phyloP scores from a whole-genome alignment of 176 grass and related monocot genomes.

The Phragmites australis region DNA sequence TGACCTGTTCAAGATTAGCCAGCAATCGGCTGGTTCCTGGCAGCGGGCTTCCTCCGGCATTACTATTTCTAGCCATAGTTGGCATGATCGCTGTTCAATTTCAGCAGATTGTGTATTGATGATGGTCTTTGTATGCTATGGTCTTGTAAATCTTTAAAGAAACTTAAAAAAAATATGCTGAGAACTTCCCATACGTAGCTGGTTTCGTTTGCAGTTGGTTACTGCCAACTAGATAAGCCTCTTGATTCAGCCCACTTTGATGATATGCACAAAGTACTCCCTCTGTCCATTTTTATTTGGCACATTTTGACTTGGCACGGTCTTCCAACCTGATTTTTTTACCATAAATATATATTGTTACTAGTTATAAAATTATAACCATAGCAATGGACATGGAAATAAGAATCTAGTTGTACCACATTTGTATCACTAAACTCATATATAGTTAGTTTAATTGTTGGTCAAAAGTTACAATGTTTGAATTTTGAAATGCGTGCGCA shows the following conservation, averaged over 20 bases:
- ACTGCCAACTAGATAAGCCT: not conserved
- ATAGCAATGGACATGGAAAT: too few species aligned
- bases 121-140: slow-evolving; percentile 1
- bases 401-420: too few species aligned
- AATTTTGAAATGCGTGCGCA: too few species aligned
- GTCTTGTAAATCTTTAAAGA: not conserved
- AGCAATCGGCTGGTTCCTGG: not conserved
- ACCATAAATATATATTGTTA: too few species aligned
- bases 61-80: not conserved
- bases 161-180: not conserved
- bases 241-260: not conserved
- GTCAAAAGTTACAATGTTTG: too few species aligned
- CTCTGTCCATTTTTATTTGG: too few species aligned
- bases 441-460: too few species aligned
- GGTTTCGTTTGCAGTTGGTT: not conserved
- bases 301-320: too few species aligned
- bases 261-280: too few species aligned
- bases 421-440: too few species aligned
- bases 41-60: not conserved
- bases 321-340: too few species aligned
- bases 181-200: not conserved
- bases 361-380: too few species aligned
- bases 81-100: not conserved
- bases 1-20: not conserved
- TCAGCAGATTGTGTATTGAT: not conserved